Evolutionary conservation across 2,329 filamentous ascomycete species (phyloP), one percentile per base, ranked within the genome.

Genomic region (Arthrobotrys entomopaga): DNA sequence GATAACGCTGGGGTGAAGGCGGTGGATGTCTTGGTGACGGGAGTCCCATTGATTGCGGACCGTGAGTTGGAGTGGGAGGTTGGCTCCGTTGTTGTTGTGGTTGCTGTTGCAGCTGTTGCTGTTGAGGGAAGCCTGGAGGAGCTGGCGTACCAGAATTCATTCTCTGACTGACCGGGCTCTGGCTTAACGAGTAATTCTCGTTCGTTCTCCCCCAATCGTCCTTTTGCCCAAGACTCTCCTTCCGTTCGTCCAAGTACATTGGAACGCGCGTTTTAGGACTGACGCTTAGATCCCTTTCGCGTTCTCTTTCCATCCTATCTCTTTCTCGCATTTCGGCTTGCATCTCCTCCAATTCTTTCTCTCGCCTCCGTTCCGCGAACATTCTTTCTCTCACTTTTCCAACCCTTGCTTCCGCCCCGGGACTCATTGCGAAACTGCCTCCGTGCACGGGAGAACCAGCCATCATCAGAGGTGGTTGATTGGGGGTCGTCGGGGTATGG

Each of bases 181-280:
- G 64, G 52, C 57, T 67, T 15, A 67, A 22, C 16, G 71, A 64
- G 24, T 64, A 61, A 40, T 65, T 65, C 34, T 75, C 71, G 24
- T 65, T 73, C 2, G 71, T 59, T 53, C 59, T 64, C 19, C 71
- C 64, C 71, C 63, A 75, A 24, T 69, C 71, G 49, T 75, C 71
- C 57, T 75, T 67, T 26, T 69, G 71, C n/a, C 69, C 48, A 22
- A 58, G n/a, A 20, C 52, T 56, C 6, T 69, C 64, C 34, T 69
- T 75, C 15, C 59, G 43, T 8, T 64, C 71, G 19, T 75, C 71
- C 16, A 77, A 64, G 65, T 77, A 78, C 53, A 74, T 60, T 54
- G 85, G 82, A 15, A 89, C 83, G 76, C 86, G 85, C 40, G 91
- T 92, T 82, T 92, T 93, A 29, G 92, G 91, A 80, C 91, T 94